phyloP scores from a whole-genome alignment of 2,329 filamentous ascomycete species.

The Alternaria sp. region DNA sequence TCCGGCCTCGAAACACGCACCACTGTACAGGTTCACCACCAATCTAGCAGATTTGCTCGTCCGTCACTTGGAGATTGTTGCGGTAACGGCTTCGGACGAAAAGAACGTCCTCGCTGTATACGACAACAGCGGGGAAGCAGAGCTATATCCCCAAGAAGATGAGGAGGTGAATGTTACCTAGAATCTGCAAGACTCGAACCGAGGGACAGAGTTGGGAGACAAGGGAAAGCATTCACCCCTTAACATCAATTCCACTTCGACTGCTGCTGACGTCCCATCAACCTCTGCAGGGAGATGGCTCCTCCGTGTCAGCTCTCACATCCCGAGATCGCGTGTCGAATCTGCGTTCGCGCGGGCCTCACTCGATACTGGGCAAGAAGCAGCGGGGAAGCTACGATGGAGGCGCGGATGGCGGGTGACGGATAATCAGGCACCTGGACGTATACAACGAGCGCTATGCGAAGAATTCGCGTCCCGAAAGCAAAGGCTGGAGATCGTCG shows the following conservation, averaged over 20 bases:
- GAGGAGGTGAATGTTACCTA: no score
- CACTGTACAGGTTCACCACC: background rate
- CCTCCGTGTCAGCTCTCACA: background rate
- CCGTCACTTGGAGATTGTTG: background rate
- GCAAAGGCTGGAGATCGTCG: background rate
- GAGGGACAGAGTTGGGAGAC: no score
- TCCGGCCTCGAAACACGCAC: background rate
- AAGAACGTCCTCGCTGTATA: no score
- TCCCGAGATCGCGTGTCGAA: background rate
- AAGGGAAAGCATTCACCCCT: no score
- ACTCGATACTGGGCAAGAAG: background rate
- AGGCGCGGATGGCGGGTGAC: background rate
- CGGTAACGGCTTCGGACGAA: background rate
- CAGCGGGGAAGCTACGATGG: background rate
- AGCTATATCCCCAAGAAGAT: no score
- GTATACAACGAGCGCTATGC: background rate
- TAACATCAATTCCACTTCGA: no score
- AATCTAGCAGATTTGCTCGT: background rate
- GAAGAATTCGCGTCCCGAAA: background rate
- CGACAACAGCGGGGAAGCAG: no score
- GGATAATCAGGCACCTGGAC: background rate
- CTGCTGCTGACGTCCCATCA: no score
- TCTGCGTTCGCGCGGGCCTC: background rate
- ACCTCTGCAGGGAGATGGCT: no score
- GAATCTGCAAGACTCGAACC: no score